Base-by-base conservation (phyloP, 164 flowering plant species). In the Annona squamosa region DNA sequence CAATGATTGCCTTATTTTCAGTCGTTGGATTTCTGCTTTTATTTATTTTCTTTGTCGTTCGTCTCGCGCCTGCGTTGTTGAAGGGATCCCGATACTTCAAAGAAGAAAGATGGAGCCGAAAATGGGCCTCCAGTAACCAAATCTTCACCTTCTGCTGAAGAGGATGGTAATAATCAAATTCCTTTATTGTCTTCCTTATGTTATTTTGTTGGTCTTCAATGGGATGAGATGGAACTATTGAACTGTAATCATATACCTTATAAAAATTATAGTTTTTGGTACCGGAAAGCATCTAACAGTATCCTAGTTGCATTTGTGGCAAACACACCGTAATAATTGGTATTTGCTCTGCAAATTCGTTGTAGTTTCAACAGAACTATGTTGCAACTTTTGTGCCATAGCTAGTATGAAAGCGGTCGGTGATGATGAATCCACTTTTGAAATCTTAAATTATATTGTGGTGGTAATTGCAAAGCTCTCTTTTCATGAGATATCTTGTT, bases 71-170 rank as follows among this genome's bases (percentile, higher is more conserved):
- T 5, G 13, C 12, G 68, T 9, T 46, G 42, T 66, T 68, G 56
- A 45, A 71, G 67, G 56, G 66, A 10, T 2, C 62, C 56, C 18
- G 56, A 46, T 16, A 7, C 68, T 18, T 66, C 12, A 47, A 61
- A 63, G 67, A 63, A 45, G 67, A 46, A 64, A 2, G 57, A 63
- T 63, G n/a, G 26, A 48, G 74, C 26, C 44, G 74, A 18, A 64
- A 61, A 4, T 16, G 17, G 12, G 73, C 37, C 45, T 61, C 37
- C 67, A 19, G 43, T 42, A 1, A 7, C 4, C 13, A 56, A 37
- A 12, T 17, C 68, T 63, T 63, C 68, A 9, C 19, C 68, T 63
- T 72, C 74, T 72, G 19, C 68, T 0, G 73, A 71, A 10, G 59
- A 72, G 3, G 74, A 63, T 63, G 68, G 68, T 72, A 63, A 10